Conservation (phyloP, 345 rosid genomes). For the Euphorbia tirucalli region DNA sequence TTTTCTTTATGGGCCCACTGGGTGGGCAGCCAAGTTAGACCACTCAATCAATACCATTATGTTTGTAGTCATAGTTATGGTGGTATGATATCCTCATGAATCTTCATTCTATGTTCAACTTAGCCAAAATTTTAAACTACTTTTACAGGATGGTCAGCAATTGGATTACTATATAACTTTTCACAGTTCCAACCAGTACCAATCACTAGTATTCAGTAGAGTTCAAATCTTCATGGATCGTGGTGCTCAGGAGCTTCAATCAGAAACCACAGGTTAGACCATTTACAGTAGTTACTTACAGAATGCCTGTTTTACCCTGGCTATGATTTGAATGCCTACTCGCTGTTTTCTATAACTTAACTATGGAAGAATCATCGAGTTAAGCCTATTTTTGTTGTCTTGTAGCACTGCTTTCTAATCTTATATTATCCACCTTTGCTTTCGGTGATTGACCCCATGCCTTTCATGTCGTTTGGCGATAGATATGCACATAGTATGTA, state of each 20-base stretch:
- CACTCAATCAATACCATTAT: no score
- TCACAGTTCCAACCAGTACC: neutral
- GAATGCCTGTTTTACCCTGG: neutral
- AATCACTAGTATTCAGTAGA: neutral
- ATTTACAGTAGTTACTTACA: neutral
- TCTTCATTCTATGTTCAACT: no score
- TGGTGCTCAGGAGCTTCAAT: constrained; percentile 16
- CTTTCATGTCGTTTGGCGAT: no score
- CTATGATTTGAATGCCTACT: neutral
- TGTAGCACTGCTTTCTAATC: no score
- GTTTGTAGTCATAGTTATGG: neutral
- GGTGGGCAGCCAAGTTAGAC: neutral
- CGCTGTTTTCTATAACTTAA: neutral
- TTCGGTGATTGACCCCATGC: no score
- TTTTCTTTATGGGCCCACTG: neutral
- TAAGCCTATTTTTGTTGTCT: no score
- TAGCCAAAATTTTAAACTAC: neutral
- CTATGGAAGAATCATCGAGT: no score
- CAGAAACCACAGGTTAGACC: constrained; percentile 27
- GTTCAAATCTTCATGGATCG: constrained; percentile 22
- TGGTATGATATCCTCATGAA: neutral
- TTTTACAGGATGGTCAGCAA: neutral
- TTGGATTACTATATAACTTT: neutral
- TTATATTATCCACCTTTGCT: no score
- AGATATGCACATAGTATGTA: no score